Base-by-base conservation (phyloP, 768 basidiomycete species). In the Trametes cubensis region DNA sequence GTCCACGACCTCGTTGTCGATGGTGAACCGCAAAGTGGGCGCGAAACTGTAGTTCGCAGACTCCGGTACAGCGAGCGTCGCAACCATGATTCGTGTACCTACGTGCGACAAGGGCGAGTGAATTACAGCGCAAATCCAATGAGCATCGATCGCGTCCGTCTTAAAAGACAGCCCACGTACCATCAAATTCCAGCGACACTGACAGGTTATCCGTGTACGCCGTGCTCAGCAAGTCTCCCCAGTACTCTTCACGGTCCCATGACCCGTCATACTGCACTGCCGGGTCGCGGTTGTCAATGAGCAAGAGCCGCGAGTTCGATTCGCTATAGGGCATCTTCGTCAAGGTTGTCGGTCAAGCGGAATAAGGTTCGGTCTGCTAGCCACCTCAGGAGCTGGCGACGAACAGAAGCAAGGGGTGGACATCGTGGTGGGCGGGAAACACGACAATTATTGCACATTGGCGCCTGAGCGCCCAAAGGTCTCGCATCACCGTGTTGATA, bases 271-370 rank as follows among this genome's bases (percentile, higher is more conserved):
- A 58, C 26, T 50, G 47, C 25, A 50, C 57, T 13, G 57, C 47
- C 10, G 47, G 10, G n/a, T 58, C 57, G 25, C 57, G 57, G 39
- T 58, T 39, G 39, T 58, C 57, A 7, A 58, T 58, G 40, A 58
- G 38, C 48, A 58, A 26, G 18, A 49, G 38, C 15, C 48, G 57
- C 38, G 57, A 49, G 18, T 58, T 50, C 25, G 57, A 40, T 23
- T 50, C 47, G 48, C 39, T 49, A 14, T 41, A 58, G 7, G 26
- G 39, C 57, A 50, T 58, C 14, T 10, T 41, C 4, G 26, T n/a
- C 2, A 28, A 26, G 48, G 14, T 26, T 0, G 26, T 7, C 34
- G 34, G 10, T 34, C 34, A 11, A 34, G 34, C 10, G 10, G 34
- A 28, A 28, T 7, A 28, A 10, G 34, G 5, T 34, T 4, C 5